phyloP scores from a whole-genome alignment of 2,329 filamentous ascomycete species.

The Beauveria sp. region DNA sequence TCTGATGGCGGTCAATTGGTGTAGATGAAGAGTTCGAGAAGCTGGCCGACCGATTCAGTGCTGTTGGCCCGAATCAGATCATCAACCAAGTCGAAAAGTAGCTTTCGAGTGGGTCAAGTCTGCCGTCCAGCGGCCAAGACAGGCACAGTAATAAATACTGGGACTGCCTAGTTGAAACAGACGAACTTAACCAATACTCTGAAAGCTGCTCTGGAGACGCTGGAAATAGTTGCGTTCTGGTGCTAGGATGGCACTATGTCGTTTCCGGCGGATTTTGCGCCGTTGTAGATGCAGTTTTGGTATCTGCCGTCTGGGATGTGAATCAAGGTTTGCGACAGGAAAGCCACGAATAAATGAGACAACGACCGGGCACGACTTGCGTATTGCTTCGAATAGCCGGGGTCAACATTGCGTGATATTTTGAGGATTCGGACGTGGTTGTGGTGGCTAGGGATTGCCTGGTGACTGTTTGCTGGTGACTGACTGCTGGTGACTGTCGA shows the following conservation, averaged over 20 bases:
- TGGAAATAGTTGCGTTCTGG: not conserved
- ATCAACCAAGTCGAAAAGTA: not conserved
- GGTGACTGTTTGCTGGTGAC: not conserved
- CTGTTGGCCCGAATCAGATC: not conserved
- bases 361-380: too few species aligned
- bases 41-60: not conserved
- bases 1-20: not conserved
- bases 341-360: not conserved
- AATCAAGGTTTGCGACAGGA: not conserved
- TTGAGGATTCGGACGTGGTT: not conserved
- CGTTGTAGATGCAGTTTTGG: not conserved
- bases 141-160: not conserved
- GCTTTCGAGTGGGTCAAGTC: conserved; percentile 6
- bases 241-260: not conserved
- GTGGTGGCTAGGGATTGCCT: not conserved
- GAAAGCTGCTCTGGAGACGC: not conserved
- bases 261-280: not conserved
- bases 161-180: not conserved
- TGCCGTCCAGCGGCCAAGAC: not conserved
- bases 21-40: not conserved
- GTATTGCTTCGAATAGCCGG: not conserved
- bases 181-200: not conserved
- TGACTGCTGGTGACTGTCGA: not conserved
- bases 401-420: not conserved
- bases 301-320: not conserved